Base-by-base conservation (phyloP, 2,329 filamentous ascomycete species). In the Colletotrichum sansevieriae region DNA sequence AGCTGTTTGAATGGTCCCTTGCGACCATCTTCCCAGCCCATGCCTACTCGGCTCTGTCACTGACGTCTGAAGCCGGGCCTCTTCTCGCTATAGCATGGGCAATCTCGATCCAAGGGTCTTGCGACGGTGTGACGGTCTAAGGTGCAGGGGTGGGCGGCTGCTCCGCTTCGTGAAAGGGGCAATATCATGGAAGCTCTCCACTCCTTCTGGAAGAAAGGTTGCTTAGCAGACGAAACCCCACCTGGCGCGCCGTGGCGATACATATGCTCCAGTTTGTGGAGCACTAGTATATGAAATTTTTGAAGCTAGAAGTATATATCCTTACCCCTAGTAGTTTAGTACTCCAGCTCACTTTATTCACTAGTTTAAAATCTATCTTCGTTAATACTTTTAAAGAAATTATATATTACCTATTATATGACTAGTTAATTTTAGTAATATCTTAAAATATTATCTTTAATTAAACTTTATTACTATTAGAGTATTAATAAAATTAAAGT, bases 1-100 rank as follows among this genome's bases (percentile, higher is more conserved):
- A 57, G 63, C 67, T 60, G 67, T 68, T 70, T 70, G 67, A 68
- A 58, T 58, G 63, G 43, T 55, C 67, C 51, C 52, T 49, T 43
- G 57, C 57, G 43, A 33, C 46, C 44, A 37, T 46, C 41, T 15
- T 52, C 18, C 37, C 57, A 15, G 37, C 25, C 55, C 43, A 66
- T 55, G 35, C 55, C 61, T 60, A 43, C 49, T 43, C 62, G 41
- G 39, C 58, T 33, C 25, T 56, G 60, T 63, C 63, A 47, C 41
- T 65, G 55, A 55, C 55, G 56, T 51, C 41, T 43, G 22, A 41
- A 51, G 29, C 46, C 52, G 33, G 52, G 13, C 15, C 20, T 66
- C 41, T 62, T 25, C 43, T 55, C 63, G 51, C 57, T 39, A 41
- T 33, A 22, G 44, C 51, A 63, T 54, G n/a, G 67, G 18, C 49